These are phyloP conservation scores for Pseudevernia furfuracea DNA, from an alignment of 495 filamentous ascomycete species.

Conservation along the genomic window DNA sequence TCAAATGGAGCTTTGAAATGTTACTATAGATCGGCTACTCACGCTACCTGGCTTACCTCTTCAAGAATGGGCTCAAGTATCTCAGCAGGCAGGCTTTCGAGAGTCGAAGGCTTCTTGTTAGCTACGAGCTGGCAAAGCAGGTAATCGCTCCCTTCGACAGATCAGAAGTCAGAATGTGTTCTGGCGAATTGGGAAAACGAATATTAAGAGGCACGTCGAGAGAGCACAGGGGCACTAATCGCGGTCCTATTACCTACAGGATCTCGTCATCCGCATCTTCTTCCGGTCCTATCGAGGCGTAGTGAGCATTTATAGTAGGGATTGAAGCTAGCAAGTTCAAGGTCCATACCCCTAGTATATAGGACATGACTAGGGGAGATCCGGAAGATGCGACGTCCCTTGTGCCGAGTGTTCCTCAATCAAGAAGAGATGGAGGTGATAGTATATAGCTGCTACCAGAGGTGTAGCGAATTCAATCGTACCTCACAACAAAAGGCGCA, in stretches of 20 bases:
- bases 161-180: not conserved
- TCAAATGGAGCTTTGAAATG: not conserved
- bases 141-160: slow-evolving; percentile 4
- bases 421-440: not conserved
- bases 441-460: too few relatives aligned
- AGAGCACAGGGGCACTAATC: not conserved
- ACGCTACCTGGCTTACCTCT: not conserved
- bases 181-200: not conserved
- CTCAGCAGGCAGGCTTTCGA: slow-evolving; percentile 5
- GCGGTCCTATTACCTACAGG: not conserved
- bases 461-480: too few relatives aligned
- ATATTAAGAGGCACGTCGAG: not conserved
- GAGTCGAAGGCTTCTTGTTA: slow-evolving; percentile 1
- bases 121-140: slow-evolving; percentile 9
- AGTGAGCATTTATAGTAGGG: not conserved
- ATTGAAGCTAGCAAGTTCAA: not conserved
- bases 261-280: not conserved
- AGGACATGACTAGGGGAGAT: not conserved
- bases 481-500: too few relatives aligned
- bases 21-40: not conserved
- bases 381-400: not conserved
- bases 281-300: not conserved
- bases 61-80: slow-evolving; percentile 3
- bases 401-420: not conserved
- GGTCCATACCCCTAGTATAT: not conserved